phyloP scores from a whole-genome alignment of 1,139 yeast genomes.

The Candida glucosophila region DNA sequence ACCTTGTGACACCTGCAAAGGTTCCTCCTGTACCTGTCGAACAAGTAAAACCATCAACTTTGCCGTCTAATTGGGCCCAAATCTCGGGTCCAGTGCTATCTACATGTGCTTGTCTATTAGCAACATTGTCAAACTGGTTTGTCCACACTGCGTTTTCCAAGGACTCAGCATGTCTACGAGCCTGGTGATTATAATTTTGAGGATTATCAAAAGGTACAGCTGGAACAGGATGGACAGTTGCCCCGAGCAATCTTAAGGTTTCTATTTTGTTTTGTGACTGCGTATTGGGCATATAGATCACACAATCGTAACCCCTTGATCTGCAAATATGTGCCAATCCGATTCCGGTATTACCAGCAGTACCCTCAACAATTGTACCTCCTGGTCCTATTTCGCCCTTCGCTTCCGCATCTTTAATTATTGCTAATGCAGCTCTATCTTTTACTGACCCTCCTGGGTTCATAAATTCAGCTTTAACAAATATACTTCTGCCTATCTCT shows the following conservation, averaged over 20 bases:
- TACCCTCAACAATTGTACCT: constrained; percentile 46
- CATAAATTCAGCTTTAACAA: constrained; percentile 86
- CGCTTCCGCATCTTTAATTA: constrained; percentile 72
- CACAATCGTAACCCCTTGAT: constrained; percentile 73
- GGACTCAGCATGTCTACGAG: constrained; percentile 70
- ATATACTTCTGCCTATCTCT: constrained; percentile 64
- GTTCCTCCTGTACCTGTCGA: constrained; percentile 92
- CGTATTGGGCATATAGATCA: constrained; percentile 85
- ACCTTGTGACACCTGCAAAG: constrained; percentile 74
- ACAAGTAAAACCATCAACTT: constrained; percentile 78
- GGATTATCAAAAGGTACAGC: constrained; percentile 79
- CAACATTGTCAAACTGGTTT: constrained; percentile 78
- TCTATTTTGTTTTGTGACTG: constrained; percentile 75
- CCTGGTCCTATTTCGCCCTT: constrained; percentile 61
- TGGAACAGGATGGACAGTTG: constrained; percentile 86
- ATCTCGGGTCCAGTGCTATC: constrained; percentile 90
- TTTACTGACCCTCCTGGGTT: constrained; percentile 94
- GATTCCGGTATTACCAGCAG: constrained; percentile 73
- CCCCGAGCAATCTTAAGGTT: constrained; percentile 65
- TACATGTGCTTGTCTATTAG: constrained; percentile 84
- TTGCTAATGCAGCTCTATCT: constrained; percentile 80
- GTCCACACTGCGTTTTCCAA: constrained; percentile 84
- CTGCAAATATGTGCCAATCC: constrained; percentile 86
- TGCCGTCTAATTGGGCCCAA: constrained; percentile 79
- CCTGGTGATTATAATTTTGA: constrained; percentile 76